Base-by-base conservation (phyloP, 2,329 filamentous ascomycete species). In the Epichloe hybrida region DNA sequence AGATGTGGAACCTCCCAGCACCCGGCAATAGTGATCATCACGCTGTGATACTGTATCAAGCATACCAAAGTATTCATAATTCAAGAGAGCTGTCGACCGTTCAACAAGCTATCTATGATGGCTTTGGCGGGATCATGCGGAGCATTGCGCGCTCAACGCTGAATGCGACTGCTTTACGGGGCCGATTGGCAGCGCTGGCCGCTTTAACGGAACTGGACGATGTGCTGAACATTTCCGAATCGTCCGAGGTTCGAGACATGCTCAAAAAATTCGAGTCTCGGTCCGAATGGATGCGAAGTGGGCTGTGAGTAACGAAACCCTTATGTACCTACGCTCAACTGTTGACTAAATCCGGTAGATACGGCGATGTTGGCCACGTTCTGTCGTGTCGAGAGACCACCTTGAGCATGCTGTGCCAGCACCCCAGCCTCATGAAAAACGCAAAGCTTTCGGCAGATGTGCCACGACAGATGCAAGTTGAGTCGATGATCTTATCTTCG, bases 1-100 rank as follows among this genome's bases (percentile, higher is more conserved):
- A 93, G 57, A 84, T 91, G 60, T 98, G 93, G 93, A 90, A 96
- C 62, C 75, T 97, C 20, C 86, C 87, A 13, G 81, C 83, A 0
- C 86, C 89, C 1, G 71, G 75, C 7, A 69, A 74, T 3, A 78
- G 76, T 46, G 71, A 75, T 12, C 83, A 79, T 34, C 79, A 84
- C 50, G 74, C 83, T 1, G 81, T 84, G 3, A 83, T 80, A 1
- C 71, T 91, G 1, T 96, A 94, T 68, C 85, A 83, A 59, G 81
- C 82, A 0, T 89, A 94, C 53, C 88, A 95, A 63, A 80, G 81
- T 21, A 75, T 96, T 53, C 79, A 88, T 60, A 81, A 81, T 55
- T 81, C 83, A 3, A 71, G 74, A 9, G 78, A 81, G 46, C 62
- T 79, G 12, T 53, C 63, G 2, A 67, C 74, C 8, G 77, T 85